A percentile compares a stretch with the other conserved stretches of the same genome.
Evolutionary conservation across 148 eudicot genomes (phyloP).

Genomic region (Simmondsia chinensis): DNA sequence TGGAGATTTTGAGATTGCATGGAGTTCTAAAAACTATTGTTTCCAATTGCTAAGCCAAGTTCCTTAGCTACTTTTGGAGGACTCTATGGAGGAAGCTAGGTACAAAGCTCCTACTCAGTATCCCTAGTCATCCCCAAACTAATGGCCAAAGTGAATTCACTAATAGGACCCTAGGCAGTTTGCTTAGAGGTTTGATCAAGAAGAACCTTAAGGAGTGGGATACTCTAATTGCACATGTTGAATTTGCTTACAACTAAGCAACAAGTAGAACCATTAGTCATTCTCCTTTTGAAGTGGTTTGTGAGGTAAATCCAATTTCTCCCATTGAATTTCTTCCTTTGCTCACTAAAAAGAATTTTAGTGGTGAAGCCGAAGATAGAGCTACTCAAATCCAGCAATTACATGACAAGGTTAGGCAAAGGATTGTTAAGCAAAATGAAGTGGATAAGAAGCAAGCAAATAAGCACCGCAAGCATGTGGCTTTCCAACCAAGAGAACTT

Average conservation of each 20-base stretch:
- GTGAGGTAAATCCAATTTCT: background rate
- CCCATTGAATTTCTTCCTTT: too few relatives aligned
- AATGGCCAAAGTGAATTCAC: background rate
- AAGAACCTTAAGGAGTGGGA: background rate
- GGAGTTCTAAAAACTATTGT: background rate
- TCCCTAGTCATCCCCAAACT: background rate
- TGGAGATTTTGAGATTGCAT: background rate
- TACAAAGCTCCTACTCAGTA: background rate
- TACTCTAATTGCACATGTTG: background rate
- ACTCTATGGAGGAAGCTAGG: too few relatives aligned
- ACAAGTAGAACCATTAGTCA: background rate
- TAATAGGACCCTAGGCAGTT: background rate
- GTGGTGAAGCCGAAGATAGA: too few relatives aligned
- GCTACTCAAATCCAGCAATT: too few relatives aligned
- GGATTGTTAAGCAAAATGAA: too few relatives aligned
- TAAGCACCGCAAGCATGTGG: too few relatives aligned
- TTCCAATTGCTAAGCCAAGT: background rate
- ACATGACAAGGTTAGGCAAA: too few relatives aligned
- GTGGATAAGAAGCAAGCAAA: too few relatives aligned
- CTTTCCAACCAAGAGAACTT: too few relatives aligned
- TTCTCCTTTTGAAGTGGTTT: background rate
- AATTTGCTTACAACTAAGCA: background rate
- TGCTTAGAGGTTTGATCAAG: background rate
- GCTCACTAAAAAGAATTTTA: too few relatives aligned
- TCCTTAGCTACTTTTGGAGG: slow-evolving; percentile 4